phyloP scores from a whole-genome alignment of 2,329 filamentous ascomycete species.

The Penicillium sp. region DNA sequence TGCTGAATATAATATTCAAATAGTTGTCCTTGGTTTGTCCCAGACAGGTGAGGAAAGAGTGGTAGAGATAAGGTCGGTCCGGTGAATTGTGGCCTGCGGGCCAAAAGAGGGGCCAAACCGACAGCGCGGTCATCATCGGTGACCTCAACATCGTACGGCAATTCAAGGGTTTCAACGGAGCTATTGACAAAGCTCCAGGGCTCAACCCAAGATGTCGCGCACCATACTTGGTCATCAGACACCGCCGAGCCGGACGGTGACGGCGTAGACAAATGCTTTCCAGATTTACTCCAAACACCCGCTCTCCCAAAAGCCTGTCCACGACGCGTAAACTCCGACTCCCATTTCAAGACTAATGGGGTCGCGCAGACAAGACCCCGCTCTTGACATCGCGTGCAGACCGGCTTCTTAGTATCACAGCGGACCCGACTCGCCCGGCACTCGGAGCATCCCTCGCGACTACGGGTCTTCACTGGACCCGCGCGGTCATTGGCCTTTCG shows the following conservation, averaged over 20 bases:
- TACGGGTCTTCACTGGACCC: slow-evolving; percentile 44
- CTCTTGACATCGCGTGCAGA: slow-evolving; percentile 43
- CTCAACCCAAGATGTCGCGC: slow-evolving; percentile 31
- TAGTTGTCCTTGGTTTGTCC: slow-evolving; percentile 35
- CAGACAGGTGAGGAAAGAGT: slow-evolving; percentile 37
- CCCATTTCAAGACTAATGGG: slow-evolving; percentile 44
- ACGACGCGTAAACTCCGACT: slow-evolving; percentile 46
- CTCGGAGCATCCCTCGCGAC: slow-evolving; percentile 46
- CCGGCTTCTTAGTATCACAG: slow-evolving; percentile 46
- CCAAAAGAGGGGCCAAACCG: slow-evolving; percentile 2
- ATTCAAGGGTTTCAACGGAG: slow-evolving; percentile 34
- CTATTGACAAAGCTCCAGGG: slow-evolving; percentile 42
- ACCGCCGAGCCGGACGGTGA: slow-evolving; percentile 24
- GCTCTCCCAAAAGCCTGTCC: slow-evolving; percentile 50
- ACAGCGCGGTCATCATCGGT: slow-evolving; percentile 29
- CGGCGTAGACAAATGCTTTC: slow-evolving; percentile 23
- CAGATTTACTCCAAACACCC: slow-evolving; percentile 47
- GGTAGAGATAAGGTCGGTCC: slow-evolving; percentile 27
- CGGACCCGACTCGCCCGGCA: slow-evolving; percentile 48
- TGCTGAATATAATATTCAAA: slow-evolving; percentile 49
- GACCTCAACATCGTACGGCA: slow-evolving; percentile 33
- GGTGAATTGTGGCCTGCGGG: slow-evolving; percentile 6
- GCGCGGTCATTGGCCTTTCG: slow-evolving; percentile 42
- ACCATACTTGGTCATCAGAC: slow-evolving; percentile 34
- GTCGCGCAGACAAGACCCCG: slow-evolving; percentile 43